phyloP scores from a whole-genome alignment of 1,284 basidiomycete genomes.

The Phaffia rhodozyma region DNA sequence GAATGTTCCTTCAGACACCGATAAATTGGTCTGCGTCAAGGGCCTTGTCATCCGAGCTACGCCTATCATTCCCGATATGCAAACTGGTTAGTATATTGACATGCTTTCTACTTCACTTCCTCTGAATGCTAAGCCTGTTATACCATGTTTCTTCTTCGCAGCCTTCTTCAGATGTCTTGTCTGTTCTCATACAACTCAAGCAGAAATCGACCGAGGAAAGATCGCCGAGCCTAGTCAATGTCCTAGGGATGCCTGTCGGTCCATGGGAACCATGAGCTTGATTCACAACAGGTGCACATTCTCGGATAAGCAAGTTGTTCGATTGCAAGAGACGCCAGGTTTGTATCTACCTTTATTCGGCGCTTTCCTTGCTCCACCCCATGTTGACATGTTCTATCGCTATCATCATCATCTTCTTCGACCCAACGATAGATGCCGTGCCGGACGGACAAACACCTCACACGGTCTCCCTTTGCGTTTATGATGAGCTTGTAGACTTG shows the following conservation, averaged over 20 bases:
- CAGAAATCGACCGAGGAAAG: slow-evolving; percentile 90
- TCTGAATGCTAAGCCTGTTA: background rate
- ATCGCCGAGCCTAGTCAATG: slow-evolving; percentile 86
- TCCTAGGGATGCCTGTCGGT: slow-evolving; percentile 80
- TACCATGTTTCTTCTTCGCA: slow-evolving; percentile 23
- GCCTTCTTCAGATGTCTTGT: slow-evolving; percentile 97
- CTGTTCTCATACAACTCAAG: slow-evolving; percentile 87
- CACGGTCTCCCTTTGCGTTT: slow-evolving; percentile 87
- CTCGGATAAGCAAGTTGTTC: slow-evolving; percentile 85
- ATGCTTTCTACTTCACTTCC: background rate
- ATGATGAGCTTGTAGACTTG: slow-evolving; percentile 93
- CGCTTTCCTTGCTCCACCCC: background rate
- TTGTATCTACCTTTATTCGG: slow-evolving; percentile 4
- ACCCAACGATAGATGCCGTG: slow-evolving; percentile 55
- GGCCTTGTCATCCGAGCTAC: slow-evolving; percentile 95
- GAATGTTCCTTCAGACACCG: slow-evolving; percentile 57
- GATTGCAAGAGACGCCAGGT: slow-evolving; percentile 85
- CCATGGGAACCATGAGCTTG: slow-evolving; percentile 79
- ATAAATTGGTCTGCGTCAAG: slow-evolving; percentile 90
- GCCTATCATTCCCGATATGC: slow-evolving; percentile 98
- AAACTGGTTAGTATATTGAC: slow-evolving; percentile 38
- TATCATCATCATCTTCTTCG: background rate
- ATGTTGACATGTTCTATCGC: background rate
- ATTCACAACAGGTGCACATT: slow-evolving; percentile 97
- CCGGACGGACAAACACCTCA: slow-evolving; percentile 98